These are phyloP conservation scores for Arthrinium puccinioides DNA, from an alignment of 2,329 filamentous ascomycete species.

Conservation along the genomic window DNA sequence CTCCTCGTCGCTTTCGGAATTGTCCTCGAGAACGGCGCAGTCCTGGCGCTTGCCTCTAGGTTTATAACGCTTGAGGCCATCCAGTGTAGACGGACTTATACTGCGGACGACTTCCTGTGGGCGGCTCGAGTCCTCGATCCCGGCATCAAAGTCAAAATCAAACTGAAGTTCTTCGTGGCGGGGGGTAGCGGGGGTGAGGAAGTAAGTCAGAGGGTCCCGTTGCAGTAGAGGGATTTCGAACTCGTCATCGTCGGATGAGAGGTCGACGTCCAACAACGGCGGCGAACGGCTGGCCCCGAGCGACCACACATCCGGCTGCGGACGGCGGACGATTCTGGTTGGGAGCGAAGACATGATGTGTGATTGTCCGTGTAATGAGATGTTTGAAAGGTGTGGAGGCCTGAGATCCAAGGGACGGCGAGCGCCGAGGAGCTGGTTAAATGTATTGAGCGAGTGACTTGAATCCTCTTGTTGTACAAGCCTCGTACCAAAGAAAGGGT, in stretches of 20 bases:
- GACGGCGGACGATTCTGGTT: constrained; percentile 15
- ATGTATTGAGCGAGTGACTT: too few relatives aligned
- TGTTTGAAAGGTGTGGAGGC: constrained; percentile 3
- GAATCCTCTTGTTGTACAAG: too few relatives aligned
- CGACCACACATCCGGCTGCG: constrained; percentile 42
- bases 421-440: too few relatives aligned
- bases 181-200: constrained; percentile 41
- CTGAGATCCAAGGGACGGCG: too few relatives aligned
- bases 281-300: constrained; percentile 42
- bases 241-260: constrained; percentile 37
- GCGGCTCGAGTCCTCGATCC: constrained; percentile 44
- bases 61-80: constrained; percentile 38
- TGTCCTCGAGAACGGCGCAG: constrained; percentile 31
- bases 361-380: too few relatives aligned
- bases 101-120: constrained; percentile 42
- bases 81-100: constrained; percentile 49
- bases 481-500: constrained; percentile 10
- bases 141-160: constrained; percentile 46
- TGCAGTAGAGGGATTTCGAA: constrained; percentile 31
- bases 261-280: constrained; percentile 31
- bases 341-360: constrained; percentile 21
- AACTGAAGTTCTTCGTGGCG: constrained; percentile 34
- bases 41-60: constrained; percentile 31
- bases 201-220: constrained; percentile 48
- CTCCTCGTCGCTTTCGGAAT: constrained; percentile 37